Conservation (phyloP, 495 filamentous ascomycete genomes). For the Filosporella fistucella region DNA sequence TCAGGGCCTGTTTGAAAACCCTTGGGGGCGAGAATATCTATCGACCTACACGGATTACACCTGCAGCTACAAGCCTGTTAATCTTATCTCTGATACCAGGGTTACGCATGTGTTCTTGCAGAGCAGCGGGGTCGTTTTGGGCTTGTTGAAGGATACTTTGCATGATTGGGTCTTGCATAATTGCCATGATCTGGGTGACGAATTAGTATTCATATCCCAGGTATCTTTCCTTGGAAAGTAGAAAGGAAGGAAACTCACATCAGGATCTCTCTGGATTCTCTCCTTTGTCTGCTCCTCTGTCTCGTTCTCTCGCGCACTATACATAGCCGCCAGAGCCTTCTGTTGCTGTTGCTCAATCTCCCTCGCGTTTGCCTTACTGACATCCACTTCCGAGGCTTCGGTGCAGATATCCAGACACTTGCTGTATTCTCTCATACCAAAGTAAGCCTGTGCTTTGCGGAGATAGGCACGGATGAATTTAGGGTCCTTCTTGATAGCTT, state of each 20-base stretch:
- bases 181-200: slow-evolving; percentile 66
- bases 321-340: slow-evolving; percentile 92
- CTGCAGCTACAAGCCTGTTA: slow-evolving; percentile 36
- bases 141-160: slow-evolving; percentile 95
- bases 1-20: background rate
- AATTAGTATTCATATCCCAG: slow-evolving; percentile 29
- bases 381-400: slow-evolving; percentile 75
- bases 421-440: slow-evolving; percentile 96
- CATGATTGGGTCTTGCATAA: slow-evolving; percentile 95
- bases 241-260: slow-evolving; percentile 51
- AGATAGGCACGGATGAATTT: slow-evolving; percentile 95
- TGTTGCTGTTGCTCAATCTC: slow-evolving; percentile 94
- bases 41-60: slow-evolving; percentile 79
- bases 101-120: slow-evolving; percentile 97
- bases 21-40: slow-evolving; percentile 20
- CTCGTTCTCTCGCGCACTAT: slow-evolving; percentile 83
- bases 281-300: slow-evolving; percentile 95
- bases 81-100: slow-evolving; percentile 76
- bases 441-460: slow-evolving; percentile 87
- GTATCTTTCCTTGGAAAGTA: background rate
- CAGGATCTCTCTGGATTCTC: slow-evolving; percentile 86
- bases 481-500: slow-evolving; percentile 82
- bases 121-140: slow-evolving; percentile 83
- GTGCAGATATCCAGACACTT: slow-evolving; percentile 86
- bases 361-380: slow-evolving; percentile 60